Conservation (phyloP, 2,329 filamentous ascomycete genomes). For the Talaromyces islandicus region DNA sequence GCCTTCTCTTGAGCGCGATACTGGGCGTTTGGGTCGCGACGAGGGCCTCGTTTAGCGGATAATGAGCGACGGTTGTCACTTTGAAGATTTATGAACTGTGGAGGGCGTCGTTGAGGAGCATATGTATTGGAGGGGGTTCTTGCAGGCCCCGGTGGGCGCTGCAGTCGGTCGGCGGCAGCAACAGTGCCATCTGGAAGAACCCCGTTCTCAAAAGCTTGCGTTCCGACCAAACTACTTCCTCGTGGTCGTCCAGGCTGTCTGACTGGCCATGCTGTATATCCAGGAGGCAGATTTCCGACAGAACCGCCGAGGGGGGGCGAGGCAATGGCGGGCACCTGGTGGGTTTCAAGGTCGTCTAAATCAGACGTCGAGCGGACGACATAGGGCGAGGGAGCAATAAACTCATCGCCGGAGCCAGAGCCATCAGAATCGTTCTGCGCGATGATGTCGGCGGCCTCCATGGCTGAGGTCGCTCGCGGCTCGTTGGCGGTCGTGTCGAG, state of each 20-base stretch:
- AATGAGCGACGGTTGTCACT: constrained; percentile 50
- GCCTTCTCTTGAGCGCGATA: constrained; percentile 86
- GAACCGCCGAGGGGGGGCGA: constrained; percentile 22
- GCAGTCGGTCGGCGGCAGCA: constrained; percentile 35
- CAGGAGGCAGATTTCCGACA: constrained; percentile 17
- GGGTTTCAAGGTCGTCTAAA: constrained; percentile 25
- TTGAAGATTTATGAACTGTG: constrained; percentile 43
- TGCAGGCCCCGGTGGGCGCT: constrained; percentile 62
- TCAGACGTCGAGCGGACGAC: constrained; percentile 25
- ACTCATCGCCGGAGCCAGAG: constrained; percentile 38
- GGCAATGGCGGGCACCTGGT: constrained; percentile 24
- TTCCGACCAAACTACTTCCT: constrained; percentile 35
- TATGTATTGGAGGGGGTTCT: constrained; percentile 77
- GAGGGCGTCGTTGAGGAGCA: constrained; percentile 55
- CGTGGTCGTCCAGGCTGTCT: constrained; percentile 35
- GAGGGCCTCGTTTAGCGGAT: constrained; percentile 48
- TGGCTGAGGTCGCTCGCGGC: constrained; percentile 20
- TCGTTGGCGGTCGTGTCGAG: constrained; percentile 1
- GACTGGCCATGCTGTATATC: constrained; percentile 27
- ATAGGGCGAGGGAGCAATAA: constrained; percentile 26
- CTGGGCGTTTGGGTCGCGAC: constrained; percentile 63
- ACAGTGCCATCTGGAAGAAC: constrained; percentile 20
- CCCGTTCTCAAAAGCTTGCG: constrained; percentile 37
- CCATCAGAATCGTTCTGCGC: constrained; percentile 33
- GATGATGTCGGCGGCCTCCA: constrained; percentile 40